phyloP scores from a whole-genome alignment of 1,284 basidiomycete species.

The Cerrena zonata region DNA sequence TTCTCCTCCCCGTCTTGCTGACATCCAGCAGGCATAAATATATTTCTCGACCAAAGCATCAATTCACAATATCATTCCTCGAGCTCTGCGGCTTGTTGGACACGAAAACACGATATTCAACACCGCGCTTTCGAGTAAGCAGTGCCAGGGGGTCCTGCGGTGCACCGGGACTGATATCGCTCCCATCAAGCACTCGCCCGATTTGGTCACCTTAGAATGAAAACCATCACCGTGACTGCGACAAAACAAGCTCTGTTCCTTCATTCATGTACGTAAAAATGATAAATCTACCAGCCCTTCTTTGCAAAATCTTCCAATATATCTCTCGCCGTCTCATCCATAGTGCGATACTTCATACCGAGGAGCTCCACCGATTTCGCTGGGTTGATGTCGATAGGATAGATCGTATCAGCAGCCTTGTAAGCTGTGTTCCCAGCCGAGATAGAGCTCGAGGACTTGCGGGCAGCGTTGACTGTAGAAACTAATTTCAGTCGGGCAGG shows the following conservation, averaged over 20 bases:
- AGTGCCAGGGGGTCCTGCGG: no score
- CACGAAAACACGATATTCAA: no score
- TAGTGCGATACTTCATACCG: conserved; percentile 37
- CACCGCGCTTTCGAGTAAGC: no score
- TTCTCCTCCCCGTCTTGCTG: no score
- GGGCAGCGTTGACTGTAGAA: conserved; percentile 11
- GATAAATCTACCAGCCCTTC: conserved; percentile 11
- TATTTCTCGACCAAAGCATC: no score
- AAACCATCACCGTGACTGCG: no score
- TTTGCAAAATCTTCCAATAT: conserved; percentile 33
- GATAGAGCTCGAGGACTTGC: conserved; percentile 15
- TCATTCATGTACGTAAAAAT: background rate
- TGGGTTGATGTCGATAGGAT: conserved; percentile 17
- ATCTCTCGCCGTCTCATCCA: conserved; percentile 36
- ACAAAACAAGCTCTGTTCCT: background rate
- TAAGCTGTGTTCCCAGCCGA: conserved; percentile 17
- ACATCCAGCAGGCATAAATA: no score
- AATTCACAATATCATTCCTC: background rate
- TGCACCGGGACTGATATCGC: no score
- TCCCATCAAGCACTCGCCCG: no score
- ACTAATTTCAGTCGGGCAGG: no score
- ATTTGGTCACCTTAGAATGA: no score
- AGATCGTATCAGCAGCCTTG: conserved; percentile 17
- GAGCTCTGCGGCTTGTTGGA: no score
- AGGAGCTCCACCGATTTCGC: conserved; percentile 38